Evolutionary conservation across 2,329 filamentous ascomycete species (phyloP), one percentile per base, ranked within the genome.

Genomic region (Fusarium irregulare): DNA sequence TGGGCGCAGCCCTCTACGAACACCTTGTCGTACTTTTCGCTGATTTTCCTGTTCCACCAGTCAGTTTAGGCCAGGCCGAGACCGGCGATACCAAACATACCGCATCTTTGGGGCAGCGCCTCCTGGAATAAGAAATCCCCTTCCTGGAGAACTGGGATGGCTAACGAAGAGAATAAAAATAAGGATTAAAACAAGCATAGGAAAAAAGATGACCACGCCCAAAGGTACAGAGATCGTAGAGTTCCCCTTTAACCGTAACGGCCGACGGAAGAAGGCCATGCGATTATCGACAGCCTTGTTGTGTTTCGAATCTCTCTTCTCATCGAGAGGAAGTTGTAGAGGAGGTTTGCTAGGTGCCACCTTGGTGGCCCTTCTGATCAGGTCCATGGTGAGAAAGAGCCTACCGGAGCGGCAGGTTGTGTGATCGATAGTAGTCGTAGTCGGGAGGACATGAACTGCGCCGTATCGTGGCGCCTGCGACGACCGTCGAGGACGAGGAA

Each of bases 21-120:
- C 54, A 98, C 94, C 82, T 97, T 97, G 83, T 99, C 96, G 81
- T 98, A 89, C 76, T 97, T 93, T 82, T 98, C 96, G 82, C 92
- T 97, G 76, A 99, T 99, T 89, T 94, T 95, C 74, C 94, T 97
- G 77, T 76, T 71, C 40, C n/a, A 20, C 7, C 9, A 20, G 58
- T 77, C 61, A 78, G 68, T 51, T 45, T 44, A 37, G 23, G 53
- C 13, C n/a, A 48, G 23, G 45, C 47, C 44, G 34, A 57, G 13
- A 20, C 34, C 42, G 34, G 21, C 20, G 32, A 44, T 21, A 37
- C 44, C 20, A 47, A 20, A 80, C 88, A 64, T 88, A 97, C 94
- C 94, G 91, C 82, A 98, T 97, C 50, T 92, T 89, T 42, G 95
- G 95, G 71, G 95, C 94, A 59, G 93, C 90, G 47, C 94, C 94